Conservation (phyloP, 1,284 basidiomycete species). For the Erythrobasidium hasegawianum region DNA sequence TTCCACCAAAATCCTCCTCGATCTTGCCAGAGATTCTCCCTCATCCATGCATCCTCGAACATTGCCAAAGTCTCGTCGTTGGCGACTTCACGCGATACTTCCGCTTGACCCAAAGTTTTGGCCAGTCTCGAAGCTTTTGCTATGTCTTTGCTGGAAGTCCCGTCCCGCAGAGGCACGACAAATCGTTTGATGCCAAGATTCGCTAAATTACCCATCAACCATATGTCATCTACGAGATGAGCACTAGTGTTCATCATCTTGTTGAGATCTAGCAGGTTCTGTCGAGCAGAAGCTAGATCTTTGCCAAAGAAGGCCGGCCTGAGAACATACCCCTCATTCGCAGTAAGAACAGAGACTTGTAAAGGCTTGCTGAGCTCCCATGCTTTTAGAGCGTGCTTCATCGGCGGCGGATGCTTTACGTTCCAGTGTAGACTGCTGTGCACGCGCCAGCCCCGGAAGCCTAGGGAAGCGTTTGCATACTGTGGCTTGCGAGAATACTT, state of each 20-base stretch:
- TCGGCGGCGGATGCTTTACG: neutral
- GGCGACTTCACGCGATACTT: neutral
- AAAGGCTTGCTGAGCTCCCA: slow-evolving; percentile 11
- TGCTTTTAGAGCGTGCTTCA: slow-evolving; percentile 13
- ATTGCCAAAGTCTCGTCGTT: neutral
- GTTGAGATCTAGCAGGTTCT: slow-evolving; percentile 5
- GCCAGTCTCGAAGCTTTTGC: neutral
- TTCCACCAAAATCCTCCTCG: neutral
- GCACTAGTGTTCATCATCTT: slow-evolving; percentile 2
- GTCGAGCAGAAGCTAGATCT: neutral
- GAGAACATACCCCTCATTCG: slow-evolving; percentile 27
- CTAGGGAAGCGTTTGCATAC: slow-evolving; percentile 8
- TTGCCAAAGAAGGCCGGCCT: slow-evolving; percentile 20
- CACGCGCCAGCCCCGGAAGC: slow-evolving; percentile 25
- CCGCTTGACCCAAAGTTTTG: neutral
- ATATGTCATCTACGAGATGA: slow-evolving; percentile 32
- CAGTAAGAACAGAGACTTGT: slow-evolving; percentile 23
- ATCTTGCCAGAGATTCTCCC: neutral
- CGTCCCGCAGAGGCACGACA: slow-evolving; percentile 15
- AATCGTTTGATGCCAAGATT: slow-evolving; percentile 2
- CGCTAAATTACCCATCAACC: slow-evolving; percentile 18
- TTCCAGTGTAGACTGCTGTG: slow-evolving; percentile 18
- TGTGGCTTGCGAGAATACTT: neutral
- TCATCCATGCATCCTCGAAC: neutral
- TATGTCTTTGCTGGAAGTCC: neutral